These are phyloP conservation scores for Dujonia santamariae DNA, from an alignment of 1,139 yeast genomes.

Conservation along the genomic window DNA sequence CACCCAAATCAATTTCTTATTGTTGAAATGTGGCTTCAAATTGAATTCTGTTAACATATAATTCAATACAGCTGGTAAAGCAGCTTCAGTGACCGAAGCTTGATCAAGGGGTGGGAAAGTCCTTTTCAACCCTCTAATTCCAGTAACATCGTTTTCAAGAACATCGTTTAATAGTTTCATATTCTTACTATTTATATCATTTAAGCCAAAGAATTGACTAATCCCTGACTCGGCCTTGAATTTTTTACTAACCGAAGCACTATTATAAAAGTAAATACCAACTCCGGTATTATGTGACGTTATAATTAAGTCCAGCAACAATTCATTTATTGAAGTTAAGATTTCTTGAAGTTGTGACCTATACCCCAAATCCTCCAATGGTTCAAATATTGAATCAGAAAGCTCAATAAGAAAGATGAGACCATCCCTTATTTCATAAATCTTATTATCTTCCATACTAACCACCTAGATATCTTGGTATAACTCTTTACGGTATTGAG, in stretches of 20 bases:
- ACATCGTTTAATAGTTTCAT: conserved; percentile 38
- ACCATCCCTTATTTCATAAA: conserved; percentile 60
- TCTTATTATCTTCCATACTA: conserved; percentile 19
- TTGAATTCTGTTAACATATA: conserved; percentile 35
- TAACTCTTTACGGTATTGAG: too few relatives aligned
- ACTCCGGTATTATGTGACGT: conserved; percentile 62
- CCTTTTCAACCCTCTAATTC: conserved; percentile 14
- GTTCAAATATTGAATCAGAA: conserved; percentile 45
- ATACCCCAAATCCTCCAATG: conserved; percentile 30
- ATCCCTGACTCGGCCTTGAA: conserved; percentile 29
- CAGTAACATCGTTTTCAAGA: conserved; percentile 26
- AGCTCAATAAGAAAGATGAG: conserved; percentile 61
- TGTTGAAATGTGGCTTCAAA: conserved; percentile 28
- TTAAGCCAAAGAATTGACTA: conserved; percentile 29
- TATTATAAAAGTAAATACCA: conserved; percentile 62
- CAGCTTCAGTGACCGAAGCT: conserved; percentile 31
- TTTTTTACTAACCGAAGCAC: conserved; percentile 26
- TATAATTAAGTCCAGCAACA: conserved; percentile 57
- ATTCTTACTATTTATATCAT: conserved; percentile 35
- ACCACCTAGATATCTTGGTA: too few relatives aligned
- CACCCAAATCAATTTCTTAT: conserved; percentile 39
- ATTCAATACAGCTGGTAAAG: conserved; percentile 28
- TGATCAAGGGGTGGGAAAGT: conserved; percentile 26
- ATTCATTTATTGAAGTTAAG: conserved; percentile 48
- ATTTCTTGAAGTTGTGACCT: conserved; percentile 50